Evolutionary conservation across 306 rosid genomes (phyloP).

Genomic region (Cyamopsis tetragonoloba): DNA sequence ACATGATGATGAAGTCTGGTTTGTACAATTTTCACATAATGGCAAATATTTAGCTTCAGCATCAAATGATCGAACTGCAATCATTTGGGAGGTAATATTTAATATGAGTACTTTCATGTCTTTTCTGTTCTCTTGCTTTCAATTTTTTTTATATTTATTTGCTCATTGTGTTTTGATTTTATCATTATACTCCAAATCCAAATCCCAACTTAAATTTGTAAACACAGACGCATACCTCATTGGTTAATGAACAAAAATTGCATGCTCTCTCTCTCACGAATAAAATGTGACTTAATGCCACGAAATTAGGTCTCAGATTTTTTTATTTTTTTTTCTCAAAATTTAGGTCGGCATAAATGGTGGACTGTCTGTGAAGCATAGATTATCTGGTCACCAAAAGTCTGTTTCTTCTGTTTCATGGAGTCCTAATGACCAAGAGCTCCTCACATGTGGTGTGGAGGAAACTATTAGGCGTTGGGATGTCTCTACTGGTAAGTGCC

Average conservation of each 20-base stretch:
- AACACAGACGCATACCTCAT: neutral
- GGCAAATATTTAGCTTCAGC: conserved; percentile 94
- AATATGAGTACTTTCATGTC: neutral
- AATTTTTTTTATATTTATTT: neutral
- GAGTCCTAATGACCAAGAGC: conserved; percentile 86
- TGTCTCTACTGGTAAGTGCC: conserved; percentile 82
- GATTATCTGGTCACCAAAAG: conserved; percentile 75
- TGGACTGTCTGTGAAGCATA: conserved; percentile 62
- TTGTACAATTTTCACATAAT: conserved; percentile 83
- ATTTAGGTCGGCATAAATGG: conserved; percentile 70
- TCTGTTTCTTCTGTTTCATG: conserved; percentile 80
- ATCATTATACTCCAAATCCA: conserved; percentile 6
- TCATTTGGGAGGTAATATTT: conserved; percentile 90
- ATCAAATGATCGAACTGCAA: conserved; percentile 75
- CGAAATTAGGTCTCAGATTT: neutral
- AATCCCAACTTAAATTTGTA: neutral
- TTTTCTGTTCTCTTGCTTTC: neutral
- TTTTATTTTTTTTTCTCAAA: conserved; percentile 6
- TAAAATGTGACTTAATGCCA: neutral
- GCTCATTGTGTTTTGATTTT: conserved; percentile 7
- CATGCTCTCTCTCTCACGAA: neutral
- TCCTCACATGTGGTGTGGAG: conserved; percentile 94
- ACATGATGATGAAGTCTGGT: conserved; percentile 91
- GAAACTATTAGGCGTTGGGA: conserved; percentile 92
- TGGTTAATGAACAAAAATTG: conserved; percentile 17